These are phyloP conservation scores for Cryptosporidium muris DNA, from an alignment of 169 alveolate species.

Conservation along the genomic window DNA sequence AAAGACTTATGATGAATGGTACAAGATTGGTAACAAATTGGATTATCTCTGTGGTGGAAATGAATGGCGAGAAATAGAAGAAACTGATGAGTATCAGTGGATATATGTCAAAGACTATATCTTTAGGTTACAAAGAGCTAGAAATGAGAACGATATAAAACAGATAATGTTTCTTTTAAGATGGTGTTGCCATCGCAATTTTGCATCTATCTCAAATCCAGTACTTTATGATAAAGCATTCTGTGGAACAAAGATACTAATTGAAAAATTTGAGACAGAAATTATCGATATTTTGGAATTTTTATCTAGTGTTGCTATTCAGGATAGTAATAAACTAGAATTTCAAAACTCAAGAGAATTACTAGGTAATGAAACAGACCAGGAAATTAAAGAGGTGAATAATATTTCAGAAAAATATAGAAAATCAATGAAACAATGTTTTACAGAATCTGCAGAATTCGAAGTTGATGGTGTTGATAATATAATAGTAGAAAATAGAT, in stretches of 20 bases:
- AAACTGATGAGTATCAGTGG: constrained; percentile 70
- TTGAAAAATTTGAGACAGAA: constrained; percentile 62
- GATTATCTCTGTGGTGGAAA: constrained; percentile 58
- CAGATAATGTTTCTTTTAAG: constrained; percentile 43
- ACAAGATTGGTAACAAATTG: constrained; percentile 33
- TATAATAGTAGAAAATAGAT: too few species aligned
- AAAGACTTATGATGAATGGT: constrained; percentile 71
- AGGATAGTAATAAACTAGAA: too few species aligned
- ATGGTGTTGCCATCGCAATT: constrained; percentile 63
- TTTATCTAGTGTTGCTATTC: background rate
- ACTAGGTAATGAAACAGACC: too few species aligned
- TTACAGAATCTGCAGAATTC: too few species aligned
- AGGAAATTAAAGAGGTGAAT: too few species aligned
- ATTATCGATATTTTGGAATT: constrained; percentile 27
- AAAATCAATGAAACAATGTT: too few species aligned
- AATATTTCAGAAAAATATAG: too few species aligned
- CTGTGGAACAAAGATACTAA: constrained; percentile 57
- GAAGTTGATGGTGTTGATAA: too few species aligned
- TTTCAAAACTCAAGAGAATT: too few species aligned
- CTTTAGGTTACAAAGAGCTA: constrained; percentile 40
- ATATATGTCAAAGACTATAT: constrained; percentile 37
- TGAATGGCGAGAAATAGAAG: constrained; percentile 62
- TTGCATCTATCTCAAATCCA: constrained; percentile 65
- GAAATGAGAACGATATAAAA: constrained; percentile 15
- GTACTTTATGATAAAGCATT: constrained; percentile 56